These are phyloP conservation scores for Lyophyllum atratum DNA, from an alignment of 768 basidiomycete species.

Conservation along the genomic window DNA sequence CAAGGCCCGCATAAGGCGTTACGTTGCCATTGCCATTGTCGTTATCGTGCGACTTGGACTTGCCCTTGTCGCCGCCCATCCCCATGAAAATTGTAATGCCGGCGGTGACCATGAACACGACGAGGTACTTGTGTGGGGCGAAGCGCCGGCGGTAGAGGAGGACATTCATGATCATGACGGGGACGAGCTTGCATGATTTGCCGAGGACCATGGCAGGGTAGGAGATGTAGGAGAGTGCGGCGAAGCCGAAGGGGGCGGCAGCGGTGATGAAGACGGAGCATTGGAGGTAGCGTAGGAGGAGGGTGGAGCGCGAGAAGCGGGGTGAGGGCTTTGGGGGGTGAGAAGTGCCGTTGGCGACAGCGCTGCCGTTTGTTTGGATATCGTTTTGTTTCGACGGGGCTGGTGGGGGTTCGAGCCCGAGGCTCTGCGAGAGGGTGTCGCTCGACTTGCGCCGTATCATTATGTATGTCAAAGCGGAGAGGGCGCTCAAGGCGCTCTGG, in stretches of 20 bases:
- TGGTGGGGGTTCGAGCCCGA: constrained; percentile 58
- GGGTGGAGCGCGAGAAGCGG: constrained; percentile 42
- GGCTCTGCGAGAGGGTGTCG: constrained; percentile 52
- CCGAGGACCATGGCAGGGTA: constrained; percentile 99
- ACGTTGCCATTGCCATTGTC: constrained; percentile 28
- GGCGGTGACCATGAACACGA: constrained; percentile 88
- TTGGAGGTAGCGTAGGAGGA: constrained; percentile 79
- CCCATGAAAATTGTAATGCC: constrained; percentile 97
- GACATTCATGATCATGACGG: constrained; percentile 98
- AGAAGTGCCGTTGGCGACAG: constrained; percentile 26
- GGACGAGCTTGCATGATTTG: constrained; percentile 98
- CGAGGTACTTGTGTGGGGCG: constrained; percentile 92
- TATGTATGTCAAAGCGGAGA: constrained; percentile 81
- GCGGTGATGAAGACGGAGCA: constrained; percentile 86
- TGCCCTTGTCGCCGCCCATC: constrained; percentile 63
- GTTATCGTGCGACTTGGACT: constrained; percentile 34
- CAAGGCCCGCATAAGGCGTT: constrained; percentile 57
- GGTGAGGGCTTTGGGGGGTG: constrained; percentile 32
- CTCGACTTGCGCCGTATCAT: constrained; percentile 56
- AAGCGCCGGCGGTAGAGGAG: constrained; percentile 91
- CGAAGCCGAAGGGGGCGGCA: constrained; percentile 96
- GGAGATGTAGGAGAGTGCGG: constrained; percentile 91
- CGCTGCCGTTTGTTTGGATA: constrained; percentile 14
- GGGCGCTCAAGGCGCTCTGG: constrained; percentile 76
- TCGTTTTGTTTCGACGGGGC: constrained; percentile 14